Base-by-base conservation (phyloP, 352 stramenopile genomes). In the Blastocystis sp. region DNA sequence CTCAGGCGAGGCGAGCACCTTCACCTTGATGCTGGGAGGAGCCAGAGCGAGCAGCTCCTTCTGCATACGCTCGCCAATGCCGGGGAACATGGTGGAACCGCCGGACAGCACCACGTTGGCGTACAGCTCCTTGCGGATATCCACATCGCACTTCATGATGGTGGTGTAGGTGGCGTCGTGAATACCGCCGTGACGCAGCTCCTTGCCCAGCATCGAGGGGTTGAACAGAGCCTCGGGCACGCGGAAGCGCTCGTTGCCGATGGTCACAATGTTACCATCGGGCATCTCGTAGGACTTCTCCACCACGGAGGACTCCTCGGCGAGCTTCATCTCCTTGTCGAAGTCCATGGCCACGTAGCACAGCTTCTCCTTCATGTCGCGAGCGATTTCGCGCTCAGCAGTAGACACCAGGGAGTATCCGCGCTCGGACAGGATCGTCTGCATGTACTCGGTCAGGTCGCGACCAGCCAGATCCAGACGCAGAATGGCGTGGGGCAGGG, bases 141-240 rank as follows among this genome's bases (percentile, higher is more conserved):
- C 96, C 89, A 98, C 93, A 90, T 98, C 95, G 90, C 94, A 98
- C 91, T 97, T 97, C 93, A 97, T 97, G 89, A 98, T 97, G 52
- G 94, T 93, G 86, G 96, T 92, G 77, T 95, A 93, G 53, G 95
- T 90, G 89, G 93, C 94, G 84, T 95, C 93, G 89, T 95, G 93
- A 48, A 96, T 91, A 62, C 93, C 93, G 41, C 87, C 89, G 59
- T 90, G 89, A 1, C 65, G 65, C 21, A 81, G 41, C 90, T 95
- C 93, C 41, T 92, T 93, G 77, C 93, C 93, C 74, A 96, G 93
- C 81, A 94, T 90, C 11, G 92, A 91, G 0, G 93, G 93, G 34
- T 93, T 91, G 89, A 95, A 96, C 45, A 97, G 89, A 34, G 28
- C 28, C 28, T 34, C 28, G 28, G 28, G 28, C 28, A 34, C 28